Evolutionary conservation across 1,284 basidiomycete species (phyloP), one percentile per base, ranked within the genome.

Genomic region (Lentinula novae-zelandiae): DNA sequence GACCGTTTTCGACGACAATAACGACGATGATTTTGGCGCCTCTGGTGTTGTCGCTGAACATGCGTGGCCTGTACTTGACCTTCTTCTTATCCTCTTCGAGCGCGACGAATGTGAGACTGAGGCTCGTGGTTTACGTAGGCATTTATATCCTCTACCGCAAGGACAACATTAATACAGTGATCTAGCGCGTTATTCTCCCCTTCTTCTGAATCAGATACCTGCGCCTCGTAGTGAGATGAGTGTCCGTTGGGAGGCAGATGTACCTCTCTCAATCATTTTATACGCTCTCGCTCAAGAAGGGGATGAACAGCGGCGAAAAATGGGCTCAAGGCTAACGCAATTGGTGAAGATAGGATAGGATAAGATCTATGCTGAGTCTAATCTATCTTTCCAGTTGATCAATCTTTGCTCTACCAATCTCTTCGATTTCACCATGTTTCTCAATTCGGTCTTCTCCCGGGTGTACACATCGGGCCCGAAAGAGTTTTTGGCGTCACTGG

Each of bases 131-230:
- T 64, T 71, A 67, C 71, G 78, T 77, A 64, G 63, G 72, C 62
- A n/a, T 66, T 58, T 63, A 58, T 59, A 34, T 38, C n/a, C n/a
- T 9, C 59, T 52, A 38, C 59, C 59, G 42, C 60, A 20, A 54
- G 48, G 62, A 12, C 15, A 31, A 50, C 34, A 12, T 61, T 27
- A 56, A 52, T 48, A 27, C 53, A 39, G 33, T 36, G 51, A 20
- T 31, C 49, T 63, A 90, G 87, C 72, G 51, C 77, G 70, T 53
- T 78, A 83, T 67, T 90, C 88, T 3, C 75, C 77, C 4, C 75
- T 87, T 33, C 74, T 90, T 42, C 70, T 90, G 33, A 75, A 77
- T n/a, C 87, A 90, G 68, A 80, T 91, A n/a, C 85, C 87, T 34
- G 74, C 76, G 0, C 77, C 84, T n/a, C 77, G 83, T 64, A 73